phyloP scores from a whole-genome alignment of 2,329 filamentous ascomycete species.

The Raffaelea albimanens region DNA sequence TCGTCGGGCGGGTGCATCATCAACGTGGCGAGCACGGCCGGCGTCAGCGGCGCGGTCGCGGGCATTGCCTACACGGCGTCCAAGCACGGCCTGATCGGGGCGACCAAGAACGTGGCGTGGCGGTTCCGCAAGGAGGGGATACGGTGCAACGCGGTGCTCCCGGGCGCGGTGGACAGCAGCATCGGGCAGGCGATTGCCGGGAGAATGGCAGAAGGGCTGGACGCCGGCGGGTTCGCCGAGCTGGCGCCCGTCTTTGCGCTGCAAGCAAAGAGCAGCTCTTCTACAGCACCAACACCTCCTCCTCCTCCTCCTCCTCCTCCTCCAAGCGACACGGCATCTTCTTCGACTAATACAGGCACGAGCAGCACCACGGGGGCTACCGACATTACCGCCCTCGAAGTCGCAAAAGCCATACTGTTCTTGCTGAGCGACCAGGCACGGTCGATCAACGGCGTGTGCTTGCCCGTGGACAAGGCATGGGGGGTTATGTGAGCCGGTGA shows the following conservation, averaged over 20 bases:
- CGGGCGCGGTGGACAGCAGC: conserved; percentile 21
- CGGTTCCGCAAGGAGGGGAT: conserved; percentile 33
- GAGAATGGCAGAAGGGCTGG: conserved; percentile 12
- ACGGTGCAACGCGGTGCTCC: conserved; percentile 34
- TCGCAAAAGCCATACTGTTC: conserved; percentile 27
- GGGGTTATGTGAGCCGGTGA: conserved; percentile 17
- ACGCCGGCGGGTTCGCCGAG: conserved; percentile 16
- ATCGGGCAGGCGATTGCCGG: conserved; percentile 18
- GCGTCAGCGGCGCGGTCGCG: conserved; percentile 27
- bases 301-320: not conserved
- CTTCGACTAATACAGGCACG: too few species aligned
- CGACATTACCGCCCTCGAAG: conserved; percentile 20
- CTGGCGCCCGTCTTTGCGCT: conserved; percentile 21
- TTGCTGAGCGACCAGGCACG: conserved; percentile 24
- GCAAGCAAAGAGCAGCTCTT: conserved; percentile 18
- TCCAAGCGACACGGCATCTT: too few species aligned
- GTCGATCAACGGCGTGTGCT: conserved; percentile 23
- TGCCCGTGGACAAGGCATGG: conserved; percentile 28
- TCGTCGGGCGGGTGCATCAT: conserved; percentile 31
- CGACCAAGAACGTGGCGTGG: conserved; percentile 37
- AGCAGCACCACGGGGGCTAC: not conserved
- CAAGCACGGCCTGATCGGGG: conserved; percentile 25
- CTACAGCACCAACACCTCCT: not conserved
- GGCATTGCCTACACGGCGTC: conserved; percentile 23
- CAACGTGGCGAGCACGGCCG: conserved; percentile 35